phyloP scores from a whole-genome alignment of 208 protist genomes.

The Leishmania lainsoni region DNA sequence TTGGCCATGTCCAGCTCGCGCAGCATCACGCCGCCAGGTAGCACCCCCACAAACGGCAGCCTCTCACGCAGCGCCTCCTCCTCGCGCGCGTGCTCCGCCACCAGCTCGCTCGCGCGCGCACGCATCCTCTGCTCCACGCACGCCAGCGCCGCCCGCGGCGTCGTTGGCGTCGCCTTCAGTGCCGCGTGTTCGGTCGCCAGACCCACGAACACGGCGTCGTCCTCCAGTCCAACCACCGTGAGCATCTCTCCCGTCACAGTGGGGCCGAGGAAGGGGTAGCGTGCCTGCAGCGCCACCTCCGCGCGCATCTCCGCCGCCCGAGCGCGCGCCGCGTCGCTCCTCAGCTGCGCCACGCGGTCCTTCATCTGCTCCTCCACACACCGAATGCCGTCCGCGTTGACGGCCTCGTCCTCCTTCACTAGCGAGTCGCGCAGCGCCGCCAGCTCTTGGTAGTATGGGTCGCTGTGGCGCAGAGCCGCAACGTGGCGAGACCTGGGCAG shows the following conservation, averaged over 20 bases:
- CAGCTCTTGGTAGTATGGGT: constrained; percentile 62
- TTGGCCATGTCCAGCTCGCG: constrained; percentile 35
- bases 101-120: constrained; percentile 5
- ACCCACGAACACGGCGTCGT: constrained; percentile 5
- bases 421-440: constrained; percentile 35
- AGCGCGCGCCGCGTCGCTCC: no score
- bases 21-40: constrained; percentile 36
- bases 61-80: constrained; percentile 30
- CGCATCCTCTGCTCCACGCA: no score
- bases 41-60: constrained; percentile 37
- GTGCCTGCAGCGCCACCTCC: no score
- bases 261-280: no score
- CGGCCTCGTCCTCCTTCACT: constrained; percentile 34
- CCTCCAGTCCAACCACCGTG: neutral
- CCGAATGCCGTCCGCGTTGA: constrained; percentile 36
- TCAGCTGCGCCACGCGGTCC: no score
- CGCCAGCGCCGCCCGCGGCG: constrained; percentile 4
- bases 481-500: constrained; percentile 21
- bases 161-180: neutral
- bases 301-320: no score
- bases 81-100: constrained; percentile 15
- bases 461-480: constrained; percentile 23
- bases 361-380: no score
- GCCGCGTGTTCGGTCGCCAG: neutral
- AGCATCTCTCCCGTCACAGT: neutral